These are phyloP conservation scores for Niebla homalea DNA, from an alignment of 495 filamentous ascomycete species.

Conservation along the genomic window DNA sequence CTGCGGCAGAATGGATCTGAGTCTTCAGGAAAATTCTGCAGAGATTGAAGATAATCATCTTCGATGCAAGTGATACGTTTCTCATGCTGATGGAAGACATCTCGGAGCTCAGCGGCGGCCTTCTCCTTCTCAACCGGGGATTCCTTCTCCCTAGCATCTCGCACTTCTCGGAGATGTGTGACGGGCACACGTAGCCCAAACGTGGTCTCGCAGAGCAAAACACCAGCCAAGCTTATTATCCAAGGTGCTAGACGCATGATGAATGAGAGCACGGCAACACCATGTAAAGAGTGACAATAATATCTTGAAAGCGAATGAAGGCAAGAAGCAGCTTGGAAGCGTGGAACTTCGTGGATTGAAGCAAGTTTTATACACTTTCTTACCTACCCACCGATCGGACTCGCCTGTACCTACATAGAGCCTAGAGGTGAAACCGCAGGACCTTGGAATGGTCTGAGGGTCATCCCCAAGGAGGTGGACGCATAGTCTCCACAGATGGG, in stretches of 20 bases:
- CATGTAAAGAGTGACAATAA: neutral
- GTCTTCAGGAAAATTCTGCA: conserved; percentile 1
- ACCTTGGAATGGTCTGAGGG: too few relatives aligned
- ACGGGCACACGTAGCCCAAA: neutral
- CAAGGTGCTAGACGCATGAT: neutral
- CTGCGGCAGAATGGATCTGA: conserved; percentile 2
- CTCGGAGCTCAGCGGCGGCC: neutral
- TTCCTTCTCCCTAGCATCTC: neutral
- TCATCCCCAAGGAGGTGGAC: too few relatives aligned
- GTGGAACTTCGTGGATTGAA: too few relatives aligned
- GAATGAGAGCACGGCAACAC: neutral
- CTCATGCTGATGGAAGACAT: neutral
- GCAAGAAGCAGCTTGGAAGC: neutral
- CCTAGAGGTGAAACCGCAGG: too few relatives aligned
- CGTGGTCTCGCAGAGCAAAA: neutral
- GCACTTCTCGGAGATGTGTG: neutral
- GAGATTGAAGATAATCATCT: neutral
- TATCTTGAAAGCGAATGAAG: neutral
- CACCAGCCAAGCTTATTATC: neutral
- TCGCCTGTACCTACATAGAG: too few relatives aligned
- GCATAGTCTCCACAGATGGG: too few relatives aligned
- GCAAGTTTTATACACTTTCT: too few relatives aligned
- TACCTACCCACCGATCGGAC: too few relatives aligned
- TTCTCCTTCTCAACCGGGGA: conserved; percentile 1
- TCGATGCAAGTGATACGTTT: conserved; percentile 3